These are phyloP conservation scores for Paecilomyces formosus DNA, from an alignment of 2,329 filamentous ascomycete species.

Conservation along the genomic window DNA sequence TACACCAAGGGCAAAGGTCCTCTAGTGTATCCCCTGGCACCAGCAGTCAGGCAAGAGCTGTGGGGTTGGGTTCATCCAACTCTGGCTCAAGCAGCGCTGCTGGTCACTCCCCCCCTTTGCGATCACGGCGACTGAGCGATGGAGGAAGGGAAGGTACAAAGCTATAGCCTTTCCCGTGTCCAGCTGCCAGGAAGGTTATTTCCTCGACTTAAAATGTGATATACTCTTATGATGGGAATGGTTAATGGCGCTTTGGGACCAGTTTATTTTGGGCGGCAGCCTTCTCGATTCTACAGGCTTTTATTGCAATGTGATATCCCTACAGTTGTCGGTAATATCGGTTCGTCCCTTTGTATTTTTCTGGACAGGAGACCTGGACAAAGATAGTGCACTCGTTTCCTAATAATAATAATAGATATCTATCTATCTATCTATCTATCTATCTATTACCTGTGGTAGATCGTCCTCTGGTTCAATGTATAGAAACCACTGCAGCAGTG, in stretches of 20 bases:
- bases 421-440: too few species aligned
- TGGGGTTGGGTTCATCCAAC: constrained; percentile 12
- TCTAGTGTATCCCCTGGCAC: constrained; percentile 8
- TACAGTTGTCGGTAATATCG: background rate
- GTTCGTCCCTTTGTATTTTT: background rate
- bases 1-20: constrained; percentile 36
- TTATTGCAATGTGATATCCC: background rate
- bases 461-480: too few species aligned
- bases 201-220: background rate
- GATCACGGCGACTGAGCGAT: constrained; percentile 31
- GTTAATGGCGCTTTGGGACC: background rate
- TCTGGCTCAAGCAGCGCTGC: constrained; percentile 18
- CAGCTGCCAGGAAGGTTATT: background rate
- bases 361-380: background rate
- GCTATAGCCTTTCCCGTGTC: constrained; percentile 8
- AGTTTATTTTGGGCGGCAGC: background rate
- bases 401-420: background rate
- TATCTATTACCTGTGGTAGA: too few species aligned
- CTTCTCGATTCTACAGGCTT: background rate
- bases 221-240: background rate
- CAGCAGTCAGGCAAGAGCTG: constrained; percentile 4
- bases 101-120: constrained; percentile 13
- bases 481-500: too few species aligned
- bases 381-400: background rate
- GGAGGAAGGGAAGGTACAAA: constrained; percentile 36